These are phyloP conservation scores for Globisporangium irregulare DNA, from an alignment of 352 stramenopile species.

Conservation along the genomic window DNA sequence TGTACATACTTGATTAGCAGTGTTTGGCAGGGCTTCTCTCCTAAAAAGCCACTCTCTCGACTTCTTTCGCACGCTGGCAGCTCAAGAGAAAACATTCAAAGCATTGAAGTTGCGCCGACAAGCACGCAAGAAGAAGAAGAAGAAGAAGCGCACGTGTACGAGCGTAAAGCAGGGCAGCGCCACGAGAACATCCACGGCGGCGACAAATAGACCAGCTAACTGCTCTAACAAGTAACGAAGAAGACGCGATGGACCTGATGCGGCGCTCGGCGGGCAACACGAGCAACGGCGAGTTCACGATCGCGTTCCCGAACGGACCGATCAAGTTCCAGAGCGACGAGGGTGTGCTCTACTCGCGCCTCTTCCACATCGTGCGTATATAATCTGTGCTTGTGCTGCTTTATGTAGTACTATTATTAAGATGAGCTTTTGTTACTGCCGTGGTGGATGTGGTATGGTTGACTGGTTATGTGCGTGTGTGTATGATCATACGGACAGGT, in stretches of 20 bases:
- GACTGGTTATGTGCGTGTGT: neutral
- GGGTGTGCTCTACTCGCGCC: conserved; percentile 70
- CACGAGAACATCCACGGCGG: neutral
- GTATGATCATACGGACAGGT: conserved; percentile 34
- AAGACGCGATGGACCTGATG: conserved; percentile 18
- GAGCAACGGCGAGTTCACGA: conserved; percentile 62
- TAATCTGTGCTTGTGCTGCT: neutral
- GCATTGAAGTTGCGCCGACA: conserved; percentile 14
- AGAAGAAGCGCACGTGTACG: neutral
- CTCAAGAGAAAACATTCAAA: neutral
- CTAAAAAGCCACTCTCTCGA: neutral
- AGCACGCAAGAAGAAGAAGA: neutral
- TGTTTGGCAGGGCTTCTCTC: no score
- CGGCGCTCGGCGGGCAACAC: conserved; percentile 20
- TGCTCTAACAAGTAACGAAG: no score
- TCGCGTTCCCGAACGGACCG: conserved; percentile 78
- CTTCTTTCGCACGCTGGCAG: neutral
- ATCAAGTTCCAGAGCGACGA: conserved; percentile 85
- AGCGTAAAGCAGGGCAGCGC: neutral
- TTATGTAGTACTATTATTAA: neutral
- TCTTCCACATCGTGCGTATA: conserved; percentile 79
- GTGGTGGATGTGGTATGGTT: conserved; percentile 1
- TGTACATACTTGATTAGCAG: no score
- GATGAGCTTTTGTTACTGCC: no score
- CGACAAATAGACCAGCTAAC: neutral